Percentiles rank a stretch among this genome's conserved stretches.
phyloP scores from a whole-genome alignment of 176 grass and related monocot species.

The Triticum timopheevii region DNA sequence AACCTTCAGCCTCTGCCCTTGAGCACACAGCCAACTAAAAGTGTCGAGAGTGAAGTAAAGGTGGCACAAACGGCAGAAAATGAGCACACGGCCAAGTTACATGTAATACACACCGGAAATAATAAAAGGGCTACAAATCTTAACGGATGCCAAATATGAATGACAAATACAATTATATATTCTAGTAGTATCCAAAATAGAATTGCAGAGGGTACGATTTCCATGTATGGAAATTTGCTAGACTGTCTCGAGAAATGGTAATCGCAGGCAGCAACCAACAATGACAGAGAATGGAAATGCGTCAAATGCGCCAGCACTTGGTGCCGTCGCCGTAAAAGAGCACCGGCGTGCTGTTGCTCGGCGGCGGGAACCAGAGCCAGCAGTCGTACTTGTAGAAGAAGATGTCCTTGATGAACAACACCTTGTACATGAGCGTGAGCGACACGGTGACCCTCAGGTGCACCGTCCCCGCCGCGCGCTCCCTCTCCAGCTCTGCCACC shows the following conservation, averaged over 20 bases:
- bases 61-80: no score
- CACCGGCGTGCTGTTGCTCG: background rate
- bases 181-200: no score
- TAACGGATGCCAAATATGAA: no score
- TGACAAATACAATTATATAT: no score
- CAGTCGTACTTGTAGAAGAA: slow-evolving; percentile 31
- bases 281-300: background rate
- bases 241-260: background rate
- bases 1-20: no score
- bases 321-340: slow-evolving; percentile 5
- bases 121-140: no score
- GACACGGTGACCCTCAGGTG: slow-evolving; percentile 1
- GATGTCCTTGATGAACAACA: background rate
- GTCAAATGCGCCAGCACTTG: background rate
- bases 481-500: slow-evolving; percentile 5
- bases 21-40: no score
- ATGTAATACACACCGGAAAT: no score
- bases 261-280: background rate
- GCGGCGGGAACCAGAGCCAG: slow-evolving; percentile 23
- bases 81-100: no score
- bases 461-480: slow-evolving; percentile 23
- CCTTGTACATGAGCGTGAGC: slow-evolving; percentile 23
- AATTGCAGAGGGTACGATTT: no score
- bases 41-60: no score
- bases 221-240: no score